Percentiles rank a stretch among this genome's conserved stretches.
Conservation (phyloP, 2,329 filamentous ascomycete species). For the Eutypa lata region DNA sequence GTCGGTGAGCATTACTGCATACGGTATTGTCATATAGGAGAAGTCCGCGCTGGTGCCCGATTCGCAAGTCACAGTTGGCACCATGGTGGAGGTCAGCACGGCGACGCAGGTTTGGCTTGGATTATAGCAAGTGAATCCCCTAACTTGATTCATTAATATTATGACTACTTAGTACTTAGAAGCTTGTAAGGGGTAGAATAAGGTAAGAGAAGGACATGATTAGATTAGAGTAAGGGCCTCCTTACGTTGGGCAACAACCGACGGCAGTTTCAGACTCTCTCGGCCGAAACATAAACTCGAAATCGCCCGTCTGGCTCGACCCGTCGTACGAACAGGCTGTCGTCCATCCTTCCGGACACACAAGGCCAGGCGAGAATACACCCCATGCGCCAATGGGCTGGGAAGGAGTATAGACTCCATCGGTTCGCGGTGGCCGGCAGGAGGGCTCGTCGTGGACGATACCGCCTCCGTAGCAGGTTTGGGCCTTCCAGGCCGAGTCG, state of each 20-base stretch:
- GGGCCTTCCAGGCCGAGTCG: conserved; percentile 1
- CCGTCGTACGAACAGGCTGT: conserved; percentile 8
- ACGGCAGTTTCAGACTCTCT: conserved; percentile 3
- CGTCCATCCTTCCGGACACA: conserved; percentile 7
- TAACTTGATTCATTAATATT: too few relatives aligned
- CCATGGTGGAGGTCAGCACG: conserved; percentile 1
- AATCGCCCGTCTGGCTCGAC: conserved; percentile 1
- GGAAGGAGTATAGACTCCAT: background rate
- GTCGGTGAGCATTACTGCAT: background rate
- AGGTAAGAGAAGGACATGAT: background rate
- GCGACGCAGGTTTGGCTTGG: conserved; percentile 2
- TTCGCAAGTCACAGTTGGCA: conserved; percentile 7
- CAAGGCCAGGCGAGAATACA: conserved; percentile 5
- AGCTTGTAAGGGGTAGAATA: background rate
- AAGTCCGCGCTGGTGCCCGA: conserved; percentile 5
- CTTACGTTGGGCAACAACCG: conserved; percentile 9
- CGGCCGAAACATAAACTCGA: conserved; percentile 3
- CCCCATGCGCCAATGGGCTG: conserved; percentile 4
- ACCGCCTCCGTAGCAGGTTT: background rate
- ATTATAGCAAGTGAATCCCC: conserved; percentile 3
- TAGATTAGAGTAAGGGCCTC: too few relatives aligned
- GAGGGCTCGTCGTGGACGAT: conserved; percentile 1
- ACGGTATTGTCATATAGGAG: conserved; percentile 3
- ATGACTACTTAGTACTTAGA: too few relatives aligned
- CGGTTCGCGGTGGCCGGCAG: conserved; percentile 5